Percentiles rank a stretch among this genome's conserved stretches.
These are phyloP conservation scores for barley (Hordeum vulgare) DNA, from an alignment of 176 grass and related monocot species.

Conservation along the genomic window DNA sequence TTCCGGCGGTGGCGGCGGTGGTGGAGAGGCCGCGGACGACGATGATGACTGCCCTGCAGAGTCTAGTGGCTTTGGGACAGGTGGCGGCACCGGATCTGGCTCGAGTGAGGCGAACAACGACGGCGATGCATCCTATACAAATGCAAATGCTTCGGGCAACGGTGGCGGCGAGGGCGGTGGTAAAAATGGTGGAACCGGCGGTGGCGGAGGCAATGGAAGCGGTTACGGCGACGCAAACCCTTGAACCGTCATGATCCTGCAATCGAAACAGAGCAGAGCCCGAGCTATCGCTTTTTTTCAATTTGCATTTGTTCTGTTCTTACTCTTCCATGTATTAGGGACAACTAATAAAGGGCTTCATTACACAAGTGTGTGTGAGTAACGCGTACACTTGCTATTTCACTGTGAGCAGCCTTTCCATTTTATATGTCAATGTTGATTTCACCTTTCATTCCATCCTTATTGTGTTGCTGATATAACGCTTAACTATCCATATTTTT, in stretches of 20 bases:
- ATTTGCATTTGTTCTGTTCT: background rate
- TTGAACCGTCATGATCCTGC: background rate
- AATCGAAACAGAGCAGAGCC: background rate
- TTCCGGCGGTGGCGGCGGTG: background rate
- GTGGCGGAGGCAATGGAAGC: background rate
- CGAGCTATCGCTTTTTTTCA: background rate
- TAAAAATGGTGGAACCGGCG: background rate
- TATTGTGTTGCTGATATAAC: too few species aligned
- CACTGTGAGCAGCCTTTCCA: too few species aligned
- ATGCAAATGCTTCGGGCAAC: background rate
- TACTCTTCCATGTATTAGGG: too few species aligned
- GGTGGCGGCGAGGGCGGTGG: background rate
- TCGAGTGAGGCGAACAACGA: background rate
- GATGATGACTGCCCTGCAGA: background rate
- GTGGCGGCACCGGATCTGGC: background rate
- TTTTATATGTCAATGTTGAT: too few species aligned
- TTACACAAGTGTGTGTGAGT: too few species aligned
- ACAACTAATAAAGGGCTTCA: too few species aligned
- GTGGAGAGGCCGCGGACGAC: background rate
- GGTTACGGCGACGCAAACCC: background rate
- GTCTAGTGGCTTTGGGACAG: background rate
- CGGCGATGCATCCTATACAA: background rate
- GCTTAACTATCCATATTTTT: too few species aligned
- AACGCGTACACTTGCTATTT: too few species aligned
- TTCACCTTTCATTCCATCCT: too few species aligned